Evolutionary conservation across 1,284 basidiomycete species (phyloP).

Genomic region (Xerocomus nothofagi): DNA sequence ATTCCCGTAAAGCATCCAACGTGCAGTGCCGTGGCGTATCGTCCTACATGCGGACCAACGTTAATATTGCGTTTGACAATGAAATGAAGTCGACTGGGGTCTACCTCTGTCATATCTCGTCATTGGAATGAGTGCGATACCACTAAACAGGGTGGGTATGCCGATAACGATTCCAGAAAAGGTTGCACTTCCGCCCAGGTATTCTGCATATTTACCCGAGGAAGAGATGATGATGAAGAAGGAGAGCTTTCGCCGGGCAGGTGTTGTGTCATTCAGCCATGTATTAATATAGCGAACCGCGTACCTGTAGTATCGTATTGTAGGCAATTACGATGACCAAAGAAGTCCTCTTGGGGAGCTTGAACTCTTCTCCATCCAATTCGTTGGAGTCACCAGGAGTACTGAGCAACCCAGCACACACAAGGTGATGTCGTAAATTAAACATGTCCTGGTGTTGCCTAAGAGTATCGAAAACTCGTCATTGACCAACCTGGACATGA

Average conservation of each 20-base stretch:
- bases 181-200: slow-evolving; percentile 61
- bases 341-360: slow-evolving; percentile 44
- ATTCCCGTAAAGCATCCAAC: too few relatives aligned
- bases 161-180: slow-evolving; percentile 71
- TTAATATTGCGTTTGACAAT: too few relatives aligned
- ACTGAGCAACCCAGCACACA: not conserved
- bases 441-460: slow-evolving; percentile 4
- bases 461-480: not conserved
- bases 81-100: too few relatives aligned
- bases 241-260: slow-evolving; percentile 43
- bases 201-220: slow-evolving; percentile 58
- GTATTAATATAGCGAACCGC: not conserved
- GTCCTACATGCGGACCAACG: too few relatives aligned
- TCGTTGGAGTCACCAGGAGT: not conserved
- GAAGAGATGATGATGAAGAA: slow-evolving; percentile 72
- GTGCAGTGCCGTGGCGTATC: too few relatives aligned
- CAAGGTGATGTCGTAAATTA: slow-evolving; percentile 1
- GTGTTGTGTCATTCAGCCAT: not conserved
- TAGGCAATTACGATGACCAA: slow-evolving; percentile 43
- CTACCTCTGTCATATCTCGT: too few relatives aligned
- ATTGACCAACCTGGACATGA: not conserved
- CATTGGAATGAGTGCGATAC: too few relatives aligned
- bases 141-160: too few relatives aligned
- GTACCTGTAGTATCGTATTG: slow-evolving; percentile 48
- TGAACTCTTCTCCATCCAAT: slow-evolving; percentile 41